These are phyloP conservation scores for Melastoma candidum DNA, from an alignment of 441 rosid genomes.

Conservation along the genomic window DNA sequence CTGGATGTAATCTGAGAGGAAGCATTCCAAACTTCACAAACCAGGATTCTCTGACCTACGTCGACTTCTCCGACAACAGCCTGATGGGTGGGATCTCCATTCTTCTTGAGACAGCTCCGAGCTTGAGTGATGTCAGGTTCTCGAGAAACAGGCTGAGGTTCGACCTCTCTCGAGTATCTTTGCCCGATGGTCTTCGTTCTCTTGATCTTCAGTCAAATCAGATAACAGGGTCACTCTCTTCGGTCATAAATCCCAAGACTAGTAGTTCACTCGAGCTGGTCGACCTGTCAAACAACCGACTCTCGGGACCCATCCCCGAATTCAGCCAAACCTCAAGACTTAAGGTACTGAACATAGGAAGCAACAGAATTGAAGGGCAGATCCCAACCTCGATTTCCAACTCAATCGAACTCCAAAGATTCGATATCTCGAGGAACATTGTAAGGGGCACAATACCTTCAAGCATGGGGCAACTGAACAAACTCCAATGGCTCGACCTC, in stretches of 20 bases:
- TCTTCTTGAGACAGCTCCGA: conserved; percentile 52
- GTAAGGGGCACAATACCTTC: conserved; percentile 69
- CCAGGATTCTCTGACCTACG: conserved; percentile 46
- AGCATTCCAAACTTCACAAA: conserved; percentile 51
- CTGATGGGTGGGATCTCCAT: conserved; percentile 46
- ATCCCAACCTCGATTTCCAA: conserved; percentile 75
- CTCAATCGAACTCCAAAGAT: conserved; percentile 48
- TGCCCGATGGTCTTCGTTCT: conserved; percentile 51
- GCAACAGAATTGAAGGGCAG: conserved; percentile 67
- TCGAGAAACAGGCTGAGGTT: conserved; percentile 67
- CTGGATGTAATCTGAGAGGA: conserved; percentile 77
- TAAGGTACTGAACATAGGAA: conserved; percentile 59
- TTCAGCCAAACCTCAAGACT: conserved; percentile 48
- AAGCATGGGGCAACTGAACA: conserved; percentile 39
- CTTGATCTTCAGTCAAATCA: conserved; percentile 61
- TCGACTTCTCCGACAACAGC: conserved; percentile 69
- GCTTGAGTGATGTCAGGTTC: conserved; percentile 57
- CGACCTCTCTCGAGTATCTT: conserved; percentile 38
- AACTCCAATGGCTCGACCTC: conserved; percentile 75
- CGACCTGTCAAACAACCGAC: conserved; percentile 56
- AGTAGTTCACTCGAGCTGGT: conserved; percentile 61
- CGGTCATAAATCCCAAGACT: conserved; percentile 59
- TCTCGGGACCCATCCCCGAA: conserved; percentile 69
- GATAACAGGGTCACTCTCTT: conserved; percentile 55
- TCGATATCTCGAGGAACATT: conserved; percentile 70